phyloP scores from a whole-genome alignment of 495 filamentous ascomycete species.

The Glarea lozoyensis region DNA sequence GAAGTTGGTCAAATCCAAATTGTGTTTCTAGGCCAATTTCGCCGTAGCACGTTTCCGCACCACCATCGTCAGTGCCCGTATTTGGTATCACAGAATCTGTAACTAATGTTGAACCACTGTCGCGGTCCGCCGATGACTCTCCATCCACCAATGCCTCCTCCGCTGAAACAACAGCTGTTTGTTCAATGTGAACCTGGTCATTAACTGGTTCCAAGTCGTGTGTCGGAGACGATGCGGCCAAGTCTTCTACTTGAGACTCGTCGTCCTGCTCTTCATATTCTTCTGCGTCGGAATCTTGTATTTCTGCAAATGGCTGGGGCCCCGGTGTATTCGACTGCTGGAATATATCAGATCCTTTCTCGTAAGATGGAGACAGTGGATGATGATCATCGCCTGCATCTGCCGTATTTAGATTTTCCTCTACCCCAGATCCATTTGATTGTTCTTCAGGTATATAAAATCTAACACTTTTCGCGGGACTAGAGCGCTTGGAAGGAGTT shows the following conservation, averaged over 20 bases:
- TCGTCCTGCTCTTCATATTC: constrained; percentile 14
- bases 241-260: neutral
- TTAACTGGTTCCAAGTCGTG: constrained; percentile 15
- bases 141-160: constrained; percentile 5
- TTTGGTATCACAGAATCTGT: too few relatives aligned
- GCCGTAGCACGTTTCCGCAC: constrained; percentile 25
- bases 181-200: constrained; percentile 17
- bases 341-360: neutral
- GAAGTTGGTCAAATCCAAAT: constrained; percentile 10
- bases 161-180: constrained; percentile 1
- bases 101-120: too few relatives aligned
- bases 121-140: too few relatives aligned
- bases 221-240: neutral
- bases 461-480: constrained; percentile 20
- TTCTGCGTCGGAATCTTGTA: constrained; percentile 20
- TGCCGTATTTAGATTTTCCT: too few relatives aligned
- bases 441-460: constrained; percentile 10
- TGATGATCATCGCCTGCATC: neutral
- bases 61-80: neutral
- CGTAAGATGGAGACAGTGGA: neutral
- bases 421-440: too few relatives aligned
- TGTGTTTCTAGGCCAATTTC: constrained; percentile 28
- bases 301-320: constrained; percentile 10
- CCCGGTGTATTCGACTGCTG: neutral
- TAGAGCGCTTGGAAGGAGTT: constrained; percentile 9